These are phyloP conservation scores for Setaria italica DNA, from an alignment of 202 grass and related monocot genomes.

Conservation along the genomic window DNA sequence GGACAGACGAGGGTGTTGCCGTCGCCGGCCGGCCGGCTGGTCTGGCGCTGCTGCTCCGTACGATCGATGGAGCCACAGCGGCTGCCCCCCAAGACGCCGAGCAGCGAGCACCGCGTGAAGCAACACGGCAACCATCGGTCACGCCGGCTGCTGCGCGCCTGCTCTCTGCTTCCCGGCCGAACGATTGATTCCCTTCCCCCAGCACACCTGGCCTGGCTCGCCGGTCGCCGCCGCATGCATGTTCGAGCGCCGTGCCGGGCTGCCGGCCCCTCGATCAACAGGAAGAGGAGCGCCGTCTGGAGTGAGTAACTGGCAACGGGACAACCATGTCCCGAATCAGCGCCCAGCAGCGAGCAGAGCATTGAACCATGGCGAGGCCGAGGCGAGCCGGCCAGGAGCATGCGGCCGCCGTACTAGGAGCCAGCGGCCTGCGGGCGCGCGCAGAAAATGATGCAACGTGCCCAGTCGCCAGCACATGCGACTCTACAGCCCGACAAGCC, in stretches of 20 bases:
- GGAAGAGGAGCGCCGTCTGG: neutral
- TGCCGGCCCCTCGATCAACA: neutral
- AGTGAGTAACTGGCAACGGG: neutral
- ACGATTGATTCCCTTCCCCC: neutral
- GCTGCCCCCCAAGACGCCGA: neutral
- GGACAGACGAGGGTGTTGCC: neutral
- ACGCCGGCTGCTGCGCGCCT: neutral
- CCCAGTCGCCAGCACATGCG: slow-evolving; percentile 23
- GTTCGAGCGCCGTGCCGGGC: neutral
- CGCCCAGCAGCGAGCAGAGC: neutral
- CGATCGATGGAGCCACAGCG: neutral
- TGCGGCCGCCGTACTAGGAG: neutral
- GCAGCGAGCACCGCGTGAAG: neutral
- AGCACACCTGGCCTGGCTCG: neutral
- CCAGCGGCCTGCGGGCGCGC: neutral
- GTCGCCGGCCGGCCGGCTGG: neutral
- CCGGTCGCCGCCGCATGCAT: neutral
- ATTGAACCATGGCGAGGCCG: neutral
- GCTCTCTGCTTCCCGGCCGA: neutral
- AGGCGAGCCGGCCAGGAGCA: neutral
- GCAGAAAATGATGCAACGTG: slow-evolving; percentile 35
- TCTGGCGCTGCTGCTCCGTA: neutral
- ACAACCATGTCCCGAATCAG: neutral
- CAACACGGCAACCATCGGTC: neutral
- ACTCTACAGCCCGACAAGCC: neutral